Evolutionary conservation across 148 eudicot genomes (phyloP).

Genomic region (Chenopodium album): DNA sequence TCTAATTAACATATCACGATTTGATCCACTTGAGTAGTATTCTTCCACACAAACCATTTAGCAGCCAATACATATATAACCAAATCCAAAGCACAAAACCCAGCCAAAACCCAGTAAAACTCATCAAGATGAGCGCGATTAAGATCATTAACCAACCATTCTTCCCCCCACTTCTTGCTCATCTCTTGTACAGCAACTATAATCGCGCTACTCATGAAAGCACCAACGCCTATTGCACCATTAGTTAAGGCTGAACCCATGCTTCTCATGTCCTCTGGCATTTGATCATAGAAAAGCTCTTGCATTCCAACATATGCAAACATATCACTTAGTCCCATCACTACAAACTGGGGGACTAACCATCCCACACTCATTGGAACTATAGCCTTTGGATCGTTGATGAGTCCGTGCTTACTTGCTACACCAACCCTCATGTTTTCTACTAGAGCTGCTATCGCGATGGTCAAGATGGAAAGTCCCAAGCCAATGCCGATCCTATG

Average conservation of each 20-base stretch:
- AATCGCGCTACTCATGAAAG: constrained; percentile 47
- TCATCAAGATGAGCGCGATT: constrained; percentile 49
- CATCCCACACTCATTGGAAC: constrained; percentile 62
- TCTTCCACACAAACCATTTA: constrained; percentile 50
- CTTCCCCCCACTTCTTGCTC: constrained; percentile 35
- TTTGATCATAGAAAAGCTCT: constrained; percentile 71
- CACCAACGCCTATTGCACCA: constrained; percentile 53
- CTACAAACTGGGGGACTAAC: constrained; percentile 58
- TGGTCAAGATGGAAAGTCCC: constrained; percentile 37
- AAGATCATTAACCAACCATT: constrained; percentile 50
- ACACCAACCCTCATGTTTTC: constrained; percentile 46
- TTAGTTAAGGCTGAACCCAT: constrained; percentile 64
- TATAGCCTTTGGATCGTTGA: constrained; percentile 33
- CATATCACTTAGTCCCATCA: constrained; percentile 50
- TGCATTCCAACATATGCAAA: constrained; percentile 68
- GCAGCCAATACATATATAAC: constrained; percentile 39
- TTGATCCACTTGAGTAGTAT: constrained; percentile 20
- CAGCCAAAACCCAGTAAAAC: constrained; percentile 66
- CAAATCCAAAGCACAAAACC: constrained; percentile 45
- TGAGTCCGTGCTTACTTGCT: constrained; percentile 38
- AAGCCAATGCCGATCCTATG: constrained; percentile 63
- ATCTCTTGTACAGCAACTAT: constrained; percentile 47
- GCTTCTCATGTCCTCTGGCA: constrained; percentile 74
- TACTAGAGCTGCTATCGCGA: constrained; percentile 50
- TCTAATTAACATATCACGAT: not conserved